These are phyloP conservation scores for Chaetoceros tenuissimus DNA, from an alignment of 108 stramenopile genomes.

Conservation along the genomic window DNA sequence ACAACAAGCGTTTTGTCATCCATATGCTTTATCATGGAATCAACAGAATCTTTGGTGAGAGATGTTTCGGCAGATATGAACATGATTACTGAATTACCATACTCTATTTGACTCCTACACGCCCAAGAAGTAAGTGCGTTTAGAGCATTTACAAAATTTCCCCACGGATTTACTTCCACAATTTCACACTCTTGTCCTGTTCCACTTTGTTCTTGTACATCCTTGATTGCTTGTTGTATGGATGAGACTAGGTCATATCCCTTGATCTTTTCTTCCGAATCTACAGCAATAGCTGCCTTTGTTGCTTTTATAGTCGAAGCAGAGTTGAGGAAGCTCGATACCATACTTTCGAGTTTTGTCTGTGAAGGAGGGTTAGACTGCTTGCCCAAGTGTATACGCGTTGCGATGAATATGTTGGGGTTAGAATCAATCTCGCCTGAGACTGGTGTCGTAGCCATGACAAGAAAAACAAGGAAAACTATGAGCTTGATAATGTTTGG, in stretches of 20 bases:
- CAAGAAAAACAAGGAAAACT: too few species aligned
- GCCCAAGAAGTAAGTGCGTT: conserved; percentile 54
- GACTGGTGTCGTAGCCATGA: too few species aligned
- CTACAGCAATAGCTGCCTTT: conserved; percentile 58
- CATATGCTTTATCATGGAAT: conserved; percentile 36
- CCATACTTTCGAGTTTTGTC: conserved; percentile 11
- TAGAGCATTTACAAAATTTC: conserved; percentile 82
- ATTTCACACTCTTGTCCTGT: conserved; percentile 13
- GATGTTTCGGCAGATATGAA: conserved; percentile 77
- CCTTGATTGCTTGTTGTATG: conserved; percentile 23
- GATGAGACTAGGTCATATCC: conserved; percentile 47
- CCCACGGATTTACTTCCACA: conserved; percentile 87
- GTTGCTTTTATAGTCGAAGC: conserved; percentile 13
- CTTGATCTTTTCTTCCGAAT: conserved; percentile 39
- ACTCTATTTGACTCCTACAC: conserved; percentile 7
- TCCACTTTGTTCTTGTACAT: not conserved
- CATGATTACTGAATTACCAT: conserved; percentile 16
- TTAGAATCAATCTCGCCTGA: too few species aligned
- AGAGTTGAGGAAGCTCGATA: conserved; percentile 20
- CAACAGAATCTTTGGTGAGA: conserved; percentile 24
- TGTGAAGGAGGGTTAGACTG: conserved; percentile 31
- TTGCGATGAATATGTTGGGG: conserved; percentile 38
- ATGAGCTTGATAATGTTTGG: too few species aligned
- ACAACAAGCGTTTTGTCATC: conserved; percentile 71
- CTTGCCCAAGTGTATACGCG: conserved; percentile 72